Evolutionary conservation across 148 eudicot genomes (phyloP).

Genomic region (Dysphania ambrosioides): DNA sequence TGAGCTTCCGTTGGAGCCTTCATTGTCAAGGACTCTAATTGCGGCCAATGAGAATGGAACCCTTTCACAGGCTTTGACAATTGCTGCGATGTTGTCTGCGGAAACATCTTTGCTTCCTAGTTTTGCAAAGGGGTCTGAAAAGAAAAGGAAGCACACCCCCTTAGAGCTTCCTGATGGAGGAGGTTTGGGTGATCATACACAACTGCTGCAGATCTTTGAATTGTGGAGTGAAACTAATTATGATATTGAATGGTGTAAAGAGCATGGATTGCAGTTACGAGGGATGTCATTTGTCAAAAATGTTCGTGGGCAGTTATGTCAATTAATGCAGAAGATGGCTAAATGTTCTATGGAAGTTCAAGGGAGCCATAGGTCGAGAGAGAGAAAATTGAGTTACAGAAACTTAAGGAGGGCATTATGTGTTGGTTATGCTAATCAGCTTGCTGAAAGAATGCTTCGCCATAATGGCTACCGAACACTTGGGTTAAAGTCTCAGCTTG

Average conservation of each 20-base stretch:
- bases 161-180: slow-evolving; percentile 82
- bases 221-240: slow-evolving; percentile 72
- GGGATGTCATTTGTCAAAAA: slow-evolving; percentile 95
- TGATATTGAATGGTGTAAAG: slow-evolving; percentile 79
- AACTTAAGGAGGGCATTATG: slow-evolving; percentile 81
- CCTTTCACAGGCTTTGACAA: slow-evolving; percentile 86
- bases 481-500: slow-evolving; percentile 84
- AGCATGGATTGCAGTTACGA: slow-evolving; percentile 80
- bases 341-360: slow-evolving; percentile 69
- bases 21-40: slow-evolving; percentile 85
- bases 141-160: slow-evolving; percentile 77
- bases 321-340: slow-evolving; percentile 86
- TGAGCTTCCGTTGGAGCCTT: slow-evolving; percentile 97
- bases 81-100: slow-evolving; percentile 92
- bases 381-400: slow-evolving; percentile 50
- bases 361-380: slow-evolving; percentile 51
- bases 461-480: slow-evolving; percentile 90
- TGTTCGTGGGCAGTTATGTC: slow-evolving; percentile 83
- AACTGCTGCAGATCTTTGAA: slow-evolving; percentile 83
- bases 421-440: slow-evolving; percentile 88
- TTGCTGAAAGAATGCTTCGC: slow-evolving; percentile 85
- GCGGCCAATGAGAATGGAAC: slow-evolving; percentile 85
- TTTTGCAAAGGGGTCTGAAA: slow-evolving; percentile 63
- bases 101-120: slow-evolving; percentile 85
- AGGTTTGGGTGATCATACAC: slow-evolving; percentile 94